Evolutionary conservation across 345 rosid species (phyloP), one percentile per base, ranked within the genome.

Genomic region (Salix suchowensis): DNA sequence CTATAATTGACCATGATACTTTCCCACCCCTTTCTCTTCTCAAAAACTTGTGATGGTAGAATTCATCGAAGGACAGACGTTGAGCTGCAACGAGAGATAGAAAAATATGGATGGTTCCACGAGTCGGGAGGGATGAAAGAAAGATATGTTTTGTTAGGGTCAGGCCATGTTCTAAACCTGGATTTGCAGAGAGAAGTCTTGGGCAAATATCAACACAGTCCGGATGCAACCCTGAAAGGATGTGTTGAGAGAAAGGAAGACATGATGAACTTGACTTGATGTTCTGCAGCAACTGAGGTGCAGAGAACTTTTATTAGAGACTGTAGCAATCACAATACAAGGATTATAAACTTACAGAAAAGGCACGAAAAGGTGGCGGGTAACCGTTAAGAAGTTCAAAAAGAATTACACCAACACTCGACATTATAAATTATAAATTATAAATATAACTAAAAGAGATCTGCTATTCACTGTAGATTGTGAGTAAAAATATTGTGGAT

Each of bases 381-480:
- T 83, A 78, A 10, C 95, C 93, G 52, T 88, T 87, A 73, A 92
- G 91, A 66, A 92, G 88, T 86, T 92, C 88, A 55, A 90, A 92
- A 71, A 89, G 92, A 72, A 92, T 89, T 23, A 87, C 91, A 76
- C 94, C 90, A 34, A 88, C 32, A 75, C 93, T 87, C n/a, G n/a
- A n/a, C n/a, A n/a, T n/a, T n/a, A n/a, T n/a, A n/a, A n/a, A n/a
- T n/a, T n/a, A n/a, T n/a, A n/a, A n/a, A n/a, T 26, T 26, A 26
- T 26, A 26, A 26, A 26, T 26, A 26, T 26, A 26, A 26, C 28
- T 26, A 26, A 26, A 26, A 26, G 28, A 26, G 28, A 26, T 26
- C 1, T 1, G 28, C 1, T 26, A 26, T 26, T 1, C 28, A 26
- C 28, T 26, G 1, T 26, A 26, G 28, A 26, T 26, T 26, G 28